Evolutionary conservation across 2,329 filamentous ascomycete species (phyloP).

Genomic region (Arthrobotrys megalospora): DNA sequence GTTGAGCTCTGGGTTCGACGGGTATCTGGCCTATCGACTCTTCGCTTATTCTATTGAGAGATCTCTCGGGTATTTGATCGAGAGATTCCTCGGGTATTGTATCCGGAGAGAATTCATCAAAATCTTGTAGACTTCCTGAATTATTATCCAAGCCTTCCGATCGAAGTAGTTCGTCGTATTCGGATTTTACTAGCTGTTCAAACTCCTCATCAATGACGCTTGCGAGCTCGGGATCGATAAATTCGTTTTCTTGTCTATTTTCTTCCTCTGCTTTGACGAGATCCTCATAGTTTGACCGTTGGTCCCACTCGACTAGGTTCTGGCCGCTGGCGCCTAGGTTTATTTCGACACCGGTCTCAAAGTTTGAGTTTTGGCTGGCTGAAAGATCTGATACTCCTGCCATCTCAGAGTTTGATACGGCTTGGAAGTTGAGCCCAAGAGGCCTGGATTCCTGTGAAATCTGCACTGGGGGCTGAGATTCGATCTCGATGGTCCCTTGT

Average conservation of each 20-base stretch:
- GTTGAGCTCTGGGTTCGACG: too few relatives aligned
- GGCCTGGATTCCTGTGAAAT: background rate
- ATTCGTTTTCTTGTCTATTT: background rate
- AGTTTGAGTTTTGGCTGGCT: background rate
- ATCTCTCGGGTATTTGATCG: background rate
- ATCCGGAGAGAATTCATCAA: background rate
- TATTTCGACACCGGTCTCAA: background rate
- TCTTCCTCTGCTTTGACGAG: background rate
- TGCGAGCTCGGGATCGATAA: background rate
- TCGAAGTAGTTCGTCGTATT: background rate
- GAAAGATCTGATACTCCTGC: background rate
- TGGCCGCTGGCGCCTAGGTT: background rate
- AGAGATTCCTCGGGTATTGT: background rate
- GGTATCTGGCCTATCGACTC: background rate
- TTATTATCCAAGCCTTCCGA: background rate
- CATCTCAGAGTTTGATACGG: background rate
- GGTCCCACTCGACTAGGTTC: background rate
- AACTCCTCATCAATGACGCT: background rate
- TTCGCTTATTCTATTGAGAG: background rate
- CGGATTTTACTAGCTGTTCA: background rate
- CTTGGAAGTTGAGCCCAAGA: background rate
- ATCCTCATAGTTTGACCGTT: background rate
- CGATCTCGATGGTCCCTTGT: background rate
- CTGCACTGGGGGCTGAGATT: background rate
- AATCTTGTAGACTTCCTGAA: background rate